Percentiles rank a stretch among this genome's conserved stretches.
phyloP scores from a whole-genome alignment of 164 flowering plant genomes.

The Piper longum region DNA sequence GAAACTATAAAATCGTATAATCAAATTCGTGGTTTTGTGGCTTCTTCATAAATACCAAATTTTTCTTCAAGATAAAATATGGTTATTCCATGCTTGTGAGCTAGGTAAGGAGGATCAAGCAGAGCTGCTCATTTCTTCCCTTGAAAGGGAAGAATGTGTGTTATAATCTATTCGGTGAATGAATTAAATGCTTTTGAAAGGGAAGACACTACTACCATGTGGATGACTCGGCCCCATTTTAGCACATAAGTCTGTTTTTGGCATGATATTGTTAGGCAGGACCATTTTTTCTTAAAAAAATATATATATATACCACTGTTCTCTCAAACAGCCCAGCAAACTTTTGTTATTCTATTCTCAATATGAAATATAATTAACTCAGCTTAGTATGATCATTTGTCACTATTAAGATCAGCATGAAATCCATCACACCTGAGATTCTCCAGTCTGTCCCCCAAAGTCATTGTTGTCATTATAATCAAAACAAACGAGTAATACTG shows the following conservation, averaged over 20 bases:
- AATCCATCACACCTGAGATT: not conserved
- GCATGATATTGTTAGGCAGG: not conserved
- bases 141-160: conserved; percentile 6
- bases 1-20: too few species aligned
- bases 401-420: too few species aligned
- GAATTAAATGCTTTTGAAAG: not conserved
- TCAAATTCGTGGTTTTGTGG: too few species aligned
- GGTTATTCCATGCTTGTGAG: not conserved
- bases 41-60: too few species aligned
- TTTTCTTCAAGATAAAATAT: too few species aligned
- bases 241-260: not conserved
- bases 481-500: not conserved
- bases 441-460: not conserved
- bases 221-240: not conserved
- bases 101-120: not conserved
- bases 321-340: not conserved
- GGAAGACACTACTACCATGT: not conserved
- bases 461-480: not conserved
- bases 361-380: too few species aligned
- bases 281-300: not conserved
- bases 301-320: too few species aligned
- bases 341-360: not conserved
- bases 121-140: conserved; percentile 3
- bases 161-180: not conserved
- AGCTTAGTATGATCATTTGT: not conserved